Conservation (phyloP, 1,284 basidiomycete genomes). For the Ganoderma lingzhi region DNA sequence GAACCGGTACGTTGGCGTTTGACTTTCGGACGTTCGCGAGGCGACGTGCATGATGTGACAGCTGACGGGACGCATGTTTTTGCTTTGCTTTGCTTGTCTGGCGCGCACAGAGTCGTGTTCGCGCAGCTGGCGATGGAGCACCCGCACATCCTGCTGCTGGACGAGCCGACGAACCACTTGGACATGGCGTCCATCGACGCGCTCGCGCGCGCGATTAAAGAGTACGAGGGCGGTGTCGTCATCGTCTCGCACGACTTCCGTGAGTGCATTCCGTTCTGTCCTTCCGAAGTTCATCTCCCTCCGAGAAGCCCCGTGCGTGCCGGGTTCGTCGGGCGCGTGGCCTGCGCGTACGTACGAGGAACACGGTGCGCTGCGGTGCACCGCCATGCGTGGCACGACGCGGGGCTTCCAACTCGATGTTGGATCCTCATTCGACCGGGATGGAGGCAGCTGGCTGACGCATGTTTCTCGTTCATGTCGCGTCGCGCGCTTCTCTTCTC, state of each 20-base stretch:
- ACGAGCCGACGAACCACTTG: constrained; percentile 94
- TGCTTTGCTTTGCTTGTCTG: constrained; percentile 3
- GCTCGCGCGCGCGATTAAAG: constrained; percentile 93
- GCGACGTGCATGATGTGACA: neutral
- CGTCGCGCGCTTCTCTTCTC: neutral
- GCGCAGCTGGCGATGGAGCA: constrained; percentile 95
- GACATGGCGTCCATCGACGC: constrained; percentile 98
- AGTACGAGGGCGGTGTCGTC: constrained; percentile 97
- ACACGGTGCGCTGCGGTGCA: constrained; percentile 4
- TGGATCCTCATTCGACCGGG: neutral
- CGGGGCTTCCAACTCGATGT: neutral
- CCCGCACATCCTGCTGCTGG: constrained; percentile 87
- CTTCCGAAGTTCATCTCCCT: neutral
- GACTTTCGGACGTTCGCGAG: neutral
- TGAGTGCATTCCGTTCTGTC: constrained; percentile 48
- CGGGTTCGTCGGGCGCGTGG: neutral
- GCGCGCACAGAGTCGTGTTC: constrained; percentile 78
- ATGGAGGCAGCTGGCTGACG: constrained; percentile 6
- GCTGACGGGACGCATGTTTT: constrained; percentile 4
- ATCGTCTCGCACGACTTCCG: constrained; percentile 98
- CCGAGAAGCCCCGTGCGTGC: neutral
- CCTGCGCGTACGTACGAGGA: neutral
- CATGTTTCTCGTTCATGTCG: constrained; percentile 22
- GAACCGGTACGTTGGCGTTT: constrained; percentile 75
- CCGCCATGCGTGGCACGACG: neutral